A percentile compares a stretch with the other conserved stretches of the same genome.
These are phyloP conservation scores for Phytophthora colocasiae DNA, from an alignment of 352 stramenopile species.

Conservation along the genomic window DNA sequence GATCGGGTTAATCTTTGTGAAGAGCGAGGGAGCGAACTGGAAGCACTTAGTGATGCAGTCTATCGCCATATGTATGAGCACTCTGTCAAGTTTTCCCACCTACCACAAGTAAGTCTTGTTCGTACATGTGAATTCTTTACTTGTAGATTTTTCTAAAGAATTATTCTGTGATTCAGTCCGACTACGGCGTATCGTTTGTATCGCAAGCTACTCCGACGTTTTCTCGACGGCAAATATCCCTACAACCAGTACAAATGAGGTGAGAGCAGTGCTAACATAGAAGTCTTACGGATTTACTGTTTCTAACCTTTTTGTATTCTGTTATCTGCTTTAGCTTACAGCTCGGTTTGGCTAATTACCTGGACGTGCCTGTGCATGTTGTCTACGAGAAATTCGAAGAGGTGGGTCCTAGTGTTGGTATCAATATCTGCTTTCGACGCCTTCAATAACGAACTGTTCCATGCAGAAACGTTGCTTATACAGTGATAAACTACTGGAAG, in stretches of 20 bases:
- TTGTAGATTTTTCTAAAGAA: not conserved
- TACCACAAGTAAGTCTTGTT: conserved; percentile 66
- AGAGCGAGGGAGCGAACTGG: conserved; percentile 61
- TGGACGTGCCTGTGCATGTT: conserved; percentile 66
- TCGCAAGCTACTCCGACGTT: conserved; percentile 63
- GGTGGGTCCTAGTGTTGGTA: conserved; percentile 31
- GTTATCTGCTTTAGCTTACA: conserved; percentile 54
- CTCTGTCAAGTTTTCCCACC: conserved; percentile 75
- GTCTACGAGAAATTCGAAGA: conserved; percentile 85
- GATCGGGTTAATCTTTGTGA: conserved; percentile 65
- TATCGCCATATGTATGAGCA: conserved; percentile 84
- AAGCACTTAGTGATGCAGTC: conserved; percentile 75
- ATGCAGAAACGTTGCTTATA: conserved; percentile 79
- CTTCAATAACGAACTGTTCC: not conserved
- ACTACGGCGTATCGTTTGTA: conserved; percentile 83
- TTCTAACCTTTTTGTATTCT: not conserved
- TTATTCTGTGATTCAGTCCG: conserved; percentile 53
- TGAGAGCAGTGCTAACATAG: conserved; percentile 19
- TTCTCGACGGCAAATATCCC: conserved; percentile 63
- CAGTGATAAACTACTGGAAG: conserved; percentile 83
- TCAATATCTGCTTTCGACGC: too few relatives aligned
- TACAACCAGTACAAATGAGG: conserved; percentile 86
- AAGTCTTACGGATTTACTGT: not conserved
- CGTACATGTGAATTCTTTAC: too few relatives aligned
- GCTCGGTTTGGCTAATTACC: conserved; percentile 74